These are phyloP conservation scores for Calocybe gambosa DNA, from an alignment of 1,284 basidiomycete genomes.

Conservation along the genomic window DNA sequence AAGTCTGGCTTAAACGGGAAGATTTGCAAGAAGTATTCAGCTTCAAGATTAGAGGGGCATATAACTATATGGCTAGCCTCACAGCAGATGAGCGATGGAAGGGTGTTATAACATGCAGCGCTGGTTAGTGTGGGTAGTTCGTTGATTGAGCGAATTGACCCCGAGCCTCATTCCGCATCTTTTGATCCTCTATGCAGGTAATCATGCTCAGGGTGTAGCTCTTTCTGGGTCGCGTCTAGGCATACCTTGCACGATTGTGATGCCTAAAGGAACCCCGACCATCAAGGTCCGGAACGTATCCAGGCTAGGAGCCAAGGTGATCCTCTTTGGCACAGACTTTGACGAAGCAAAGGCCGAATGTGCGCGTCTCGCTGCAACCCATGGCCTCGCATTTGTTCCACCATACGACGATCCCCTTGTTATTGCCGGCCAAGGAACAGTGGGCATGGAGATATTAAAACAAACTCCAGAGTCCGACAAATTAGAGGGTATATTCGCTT, in stretches of 20 bases:
- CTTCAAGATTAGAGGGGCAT: conserved; percentile 98
- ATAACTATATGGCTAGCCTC: conserved; percentile 97
- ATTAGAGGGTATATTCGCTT: conserved; percentile 85
- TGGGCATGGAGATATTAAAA: conserved; percentile 91
- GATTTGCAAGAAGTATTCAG: conserved; percentile 97
- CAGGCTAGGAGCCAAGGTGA: conserved; percentile 89
- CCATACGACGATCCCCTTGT: conserved; percentile 97
- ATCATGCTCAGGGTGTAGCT: conserved; percentile 98
- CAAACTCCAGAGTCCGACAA: conserved; percentile 71
- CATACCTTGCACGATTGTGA: conserved; percentile 96
- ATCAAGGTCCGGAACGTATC: conserved; percentile 97
- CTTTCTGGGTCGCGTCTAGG: conserved; percentile 82
- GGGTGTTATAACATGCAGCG: conserved; percentile 97
- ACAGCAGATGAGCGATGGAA: conserved; percentile 90
- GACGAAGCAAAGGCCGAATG: conserved; percentile 97
- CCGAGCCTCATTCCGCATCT: not conserved
- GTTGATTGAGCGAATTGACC: conserved; percentile 10
- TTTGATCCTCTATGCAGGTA: conserved; percentile 52
- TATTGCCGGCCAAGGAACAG: conserved; percentile 96
- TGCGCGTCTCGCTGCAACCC: conserved; percentile 69
- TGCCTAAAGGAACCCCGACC: conserved; percentile 92
- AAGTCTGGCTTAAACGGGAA: conserved; percentile 93
- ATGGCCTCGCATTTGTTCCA: conserved; percentile 88
- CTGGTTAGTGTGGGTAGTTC: conserved; percentile 72
- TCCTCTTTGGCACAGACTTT: conserved; percentile 90